A percentile compares a stretch with the other conserved stretches of the same genome.
Evolutionary conservation across 441 rosid species (phyloP).

Genomic region (Brassica balearica): DNA sequence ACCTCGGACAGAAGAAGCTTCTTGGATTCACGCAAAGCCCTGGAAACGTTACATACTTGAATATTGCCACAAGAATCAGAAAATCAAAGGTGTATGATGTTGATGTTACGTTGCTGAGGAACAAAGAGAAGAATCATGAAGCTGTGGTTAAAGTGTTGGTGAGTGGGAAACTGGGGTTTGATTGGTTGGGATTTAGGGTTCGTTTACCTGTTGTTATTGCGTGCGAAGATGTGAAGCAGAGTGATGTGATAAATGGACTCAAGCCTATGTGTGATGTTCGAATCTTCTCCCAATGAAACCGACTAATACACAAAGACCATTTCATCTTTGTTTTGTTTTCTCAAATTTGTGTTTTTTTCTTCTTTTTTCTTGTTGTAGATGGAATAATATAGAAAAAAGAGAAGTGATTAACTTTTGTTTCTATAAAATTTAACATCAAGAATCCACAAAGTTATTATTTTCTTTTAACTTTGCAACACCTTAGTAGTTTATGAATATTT

Average conservation of each 20-base stretch:
- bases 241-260: constrained; percentile 30
- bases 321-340: constrained; percentile 19
- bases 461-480: no score
- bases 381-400: constrained; percentile 12
- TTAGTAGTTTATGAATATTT: no score
- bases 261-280: constrained; percentile 42
- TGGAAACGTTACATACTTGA: constrained; percentile 19
- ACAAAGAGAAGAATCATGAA: constrained; percentile 31
- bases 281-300: constrained; percentile 29
- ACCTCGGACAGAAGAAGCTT: constrained; percentile 39
- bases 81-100: constrained; percentile 32
- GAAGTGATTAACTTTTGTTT: constrained; percentile 30
- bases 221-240: constrained; percentile 38
- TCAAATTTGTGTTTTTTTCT: not conserved
- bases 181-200: constrained; percentile 42
- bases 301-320: not conserved
- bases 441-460: no score
- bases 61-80: not conserved
- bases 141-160: constrained; percentile 40
- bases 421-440: not conserved
- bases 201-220: constrained; percentile 41
- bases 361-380: constrained; percentile 32
- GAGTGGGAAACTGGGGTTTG: constrained; percentile 42
- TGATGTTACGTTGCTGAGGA: constrained; percentile 35
- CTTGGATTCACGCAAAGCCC: constrained; percentile 41